Base-by-base conservation (phyloP, 2,329 filamentous ascomycete genomes). In the Penicillium sp. region DNA sequence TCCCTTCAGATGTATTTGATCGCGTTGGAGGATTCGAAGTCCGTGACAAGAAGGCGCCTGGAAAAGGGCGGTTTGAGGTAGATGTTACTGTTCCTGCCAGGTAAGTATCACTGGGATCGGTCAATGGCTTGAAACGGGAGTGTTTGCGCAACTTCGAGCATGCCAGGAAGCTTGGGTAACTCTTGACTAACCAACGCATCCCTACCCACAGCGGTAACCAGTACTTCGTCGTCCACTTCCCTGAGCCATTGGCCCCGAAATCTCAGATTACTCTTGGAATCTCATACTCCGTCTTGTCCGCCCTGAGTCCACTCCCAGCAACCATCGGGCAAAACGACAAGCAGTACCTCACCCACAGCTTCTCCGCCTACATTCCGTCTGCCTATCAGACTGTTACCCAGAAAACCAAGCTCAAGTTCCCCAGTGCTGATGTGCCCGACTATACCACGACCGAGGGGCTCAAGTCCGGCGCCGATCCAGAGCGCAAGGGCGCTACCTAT, bases 391-490 rank as follows among this genome's bases (percentile, higher is more conserved):
- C 92, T 14, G 76, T 86, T 70, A 96, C 96, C 81, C 95, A 99
- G 77, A 97, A 97, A 86, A 98, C 95, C 41, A 96, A 98, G 78
- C 79, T 99, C 78, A 97, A 97, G 82, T 88, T 96, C 68, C 85
- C 90, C 50, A 89, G 86, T 56, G 80, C 84, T 64, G 88, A 91
- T 68, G 84, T 96, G 31, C 90, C 92, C 58, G 92, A 97, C 73
- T 96, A 91, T 77, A 96, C 92, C 55, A 88, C 86, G 64, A 84
- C 96, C 17, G 82, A 84, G 20, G 78, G 80, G 11, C 76, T 83
- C 49, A 87, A 85, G 67, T 79, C 84, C 45, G 87, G 85, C 63
- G 82, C 85, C 55, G 86, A 90, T 67, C 92, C 94, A 1, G 84
- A 91, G 75, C 93, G 91, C 80, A 88, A 92, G 78, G 95, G 95